phyloP scores from a whole-genome alignment of 768 basidiomycete genomes.

The Serendipita sp. region DNA sequence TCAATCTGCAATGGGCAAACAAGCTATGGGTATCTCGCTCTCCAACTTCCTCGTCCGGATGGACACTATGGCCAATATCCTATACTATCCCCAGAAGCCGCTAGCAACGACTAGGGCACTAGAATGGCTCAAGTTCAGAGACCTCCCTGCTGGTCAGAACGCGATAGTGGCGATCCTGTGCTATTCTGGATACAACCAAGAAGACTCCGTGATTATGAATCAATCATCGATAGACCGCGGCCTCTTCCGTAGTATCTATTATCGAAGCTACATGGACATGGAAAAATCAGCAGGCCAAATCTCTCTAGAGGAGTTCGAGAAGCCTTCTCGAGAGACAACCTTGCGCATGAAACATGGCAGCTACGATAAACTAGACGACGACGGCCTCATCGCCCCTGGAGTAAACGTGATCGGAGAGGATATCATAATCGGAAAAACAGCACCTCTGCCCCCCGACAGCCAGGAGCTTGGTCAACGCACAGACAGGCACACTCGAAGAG shows the following conservation, averaged over 20 bases:
- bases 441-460: slow-evolving; percentile 89
- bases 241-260: slow-evolving; percentile 96
- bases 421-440: slow-evolving; percentile 98
- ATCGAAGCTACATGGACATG: slow-evolving; percentile 94
- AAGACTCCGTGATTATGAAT: slow-evolving; percentile 99
- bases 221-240: slow-evolving; percentile 97
- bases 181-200: slow-evolving; percentile 99
- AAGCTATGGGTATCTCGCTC: slow-evolving; percentile 98
- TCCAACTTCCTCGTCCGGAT: slow-evolving; percentile 98
- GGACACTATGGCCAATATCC: slow-evolving; percentile 99
- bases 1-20: slow-evolving; percentile 42
- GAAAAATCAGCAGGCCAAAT: slow-evolving; percentile 94
- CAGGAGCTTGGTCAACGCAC: slow-evolving; percentile 95
- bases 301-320: slow-evolving; percentile 91
- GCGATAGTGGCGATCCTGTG: slow-evolving; percentile 96
- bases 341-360: slow-evolving; percentile 96
- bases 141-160: slow-evolving; percentile 97
- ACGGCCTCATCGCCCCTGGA: slow-evolving; percentile 90
- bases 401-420: slow-evolving; percentile 93
- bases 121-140: slow-evolving; percentile 98
- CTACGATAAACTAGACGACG: slow-evolving; percentile 95
- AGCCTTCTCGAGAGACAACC: slow-evolving; percentile 83
- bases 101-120: slow-evolving; percentile 97
- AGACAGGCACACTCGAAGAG: slow-evolving; percentile 81
- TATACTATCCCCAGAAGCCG: slow-evolving; percentile 98